Base-by-base conservation (phyloP, 1,139 yeast species). In the Scheffersomyces lignicola region DNA sequence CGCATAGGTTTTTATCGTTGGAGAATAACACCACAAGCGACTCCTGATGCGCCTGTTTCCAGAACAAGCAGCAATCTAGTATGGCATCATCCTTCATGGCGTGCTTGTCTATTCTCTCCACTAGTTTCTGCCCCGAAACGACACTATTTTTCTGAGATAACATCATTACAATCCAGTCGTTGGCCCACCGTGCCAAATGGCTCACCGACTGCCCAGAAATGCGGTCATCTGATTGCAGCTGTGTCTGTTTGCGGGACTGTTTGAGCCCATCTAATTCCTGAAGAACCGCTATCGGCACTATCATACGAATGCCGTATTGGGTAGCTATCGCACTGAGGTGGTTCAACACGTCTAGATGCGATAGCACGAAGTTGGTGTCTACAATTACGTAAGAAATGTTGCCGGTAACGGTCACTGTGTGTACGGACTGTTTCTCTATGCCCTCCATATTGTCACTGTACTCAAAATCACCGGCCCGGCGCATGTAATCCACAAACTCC, bases 181-280 rank as follows among this genome's bases (percentile, higher is more conserved):
- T 86, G 0, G 95, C 95, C 63, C 71, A 62, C 26, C 95, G 66
- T 0, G 96, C 95, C 31, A 78, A 58, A 31, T 57, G 63, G 0
- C 81, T 77, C n/a, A 81, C 63, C 0, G 74, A 64, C 12, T 52
- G 48, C 1, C 63, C 64, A 14, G 52, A 38, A 18, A 43, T 23
- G 40, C 41, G 28, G 16, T 39, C 38, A 20, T 31, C 39, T 18
- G 33, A 16, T 7, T 34, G 39, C 4, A 45, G 43, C 4, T 43
- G 36, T 1, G 28, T 36, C 2, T 22, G 5, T 41, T 40, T 27
- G 36, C 36, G 33, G 41, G 80, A 67, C 3, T 55, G 61, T 52
- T 89, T 89, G 39, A 89, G 64, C 0, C 90, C 92, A 57, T 90
- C 97, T 17, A 90, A 65, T 54, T 90, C 97, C 31, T 66, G 69